Conservation (phyloP, 1,284 basidiomycete genomes). For the Pascua guehoae region DNA sequence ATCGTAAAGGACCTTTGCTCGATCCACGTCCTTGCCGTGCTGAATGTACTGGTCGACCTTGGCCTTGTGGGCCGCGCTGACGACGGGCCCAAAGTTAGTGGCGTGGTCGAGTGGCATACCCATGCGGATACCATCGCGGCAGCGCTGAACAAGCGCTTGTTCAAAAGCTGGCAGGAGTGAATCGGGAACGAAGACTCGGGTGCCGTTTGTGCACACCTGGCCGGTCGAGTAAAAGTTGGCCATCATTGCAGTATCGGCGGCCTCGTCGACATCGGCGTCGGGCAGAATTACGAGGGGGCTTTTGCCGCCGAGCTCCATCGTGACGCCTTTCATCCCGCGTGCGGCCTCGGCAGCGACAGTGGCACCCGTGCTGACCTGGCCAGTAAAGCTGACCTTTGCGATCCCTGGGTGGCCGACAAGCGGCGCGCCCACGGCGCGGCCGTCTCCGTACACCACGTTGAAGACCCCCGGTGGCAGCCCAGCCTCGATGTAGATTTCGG, state of each 20-base stretch:
- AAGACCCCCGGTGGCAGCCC: slow-evolving; percentile 16
- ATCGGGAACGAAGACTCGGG: slow-evolving; percentile 19
- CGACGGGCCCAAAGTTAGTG: slow-evolving; percentile 18
- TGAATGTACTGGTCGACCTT: slow-evolving; percentile 15
- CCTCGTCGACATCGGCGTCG: slow-evolving; percentile 16
- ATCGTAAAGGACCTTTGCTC: slow-evolving; percentile 19
- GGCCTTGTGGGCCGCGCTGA: slow-evolving; percentile 12
- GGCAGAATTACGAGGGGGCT: slow-evolving; percentile 15
- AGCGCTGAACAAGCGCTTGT: slow-evolving; percentile 8
- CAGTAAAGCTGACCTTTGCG: slow-evolving; percentile 21
- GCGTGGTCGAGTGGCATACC: slow-evolving; percentile 14
- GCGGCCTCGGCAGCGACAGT: slow-evolving; percentile 13
- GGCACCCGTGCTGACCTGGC: slow-evolving; percentile 13
- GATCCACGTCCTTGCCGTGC: slow-evolving; percentile 13
- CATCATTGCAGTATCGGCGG: slow-evolving; percentile 18
- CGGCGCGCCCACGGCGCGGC: slow-evolving; percentile 8
- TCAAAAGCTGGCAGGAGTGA: slow-evolving; percentile 6
- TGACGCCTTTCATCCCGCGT: slow-evolving; percentile 15
- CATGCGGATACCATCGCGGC: slow-evolving; percentile 16
- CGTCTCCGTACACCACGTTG: slow-evolving; percentile 20
- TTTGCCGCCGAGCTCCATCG: slow-evolving; percentile 24
- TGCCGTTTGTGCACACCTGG: slow-evolving; percentile 21
- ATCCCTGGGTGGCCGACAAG: slow-evolving; percentile 13
- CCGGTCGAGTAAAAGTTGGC: slow-evolving; percentile 19
- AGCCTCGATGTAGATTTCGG: slow-evolving; percentile 14